phyloP scores from a whole-genome alignment of 805 yeast genomes.

The Candida stauntonica region DNA sequence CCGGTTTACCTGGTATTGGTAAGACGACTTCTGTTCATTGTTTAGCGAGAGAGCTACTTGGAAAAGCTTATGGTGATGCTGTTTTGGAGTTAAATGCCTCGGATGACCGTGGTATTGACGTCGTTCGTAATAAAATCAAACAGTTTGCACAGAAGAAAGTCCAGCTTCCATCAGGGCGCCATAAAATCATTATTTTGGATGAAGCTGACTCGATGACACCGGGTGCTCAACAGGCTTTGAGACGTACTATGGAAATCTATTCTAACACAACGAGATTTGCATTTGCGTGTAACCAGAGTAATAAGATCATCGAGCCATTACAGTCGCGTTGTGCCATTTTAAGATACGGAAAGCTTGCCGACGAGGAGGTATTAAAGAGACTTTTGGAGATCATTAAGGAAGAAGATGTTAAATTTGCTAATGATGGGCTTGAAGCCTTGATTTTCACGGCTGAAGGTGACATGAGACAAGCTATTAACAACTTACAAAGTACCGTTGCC shows the following conservation, averaged over 20 bases:
- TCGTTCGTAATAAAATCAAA: constrained; percentile 89
- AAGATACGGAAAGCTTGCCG: constrained; percentile 74
- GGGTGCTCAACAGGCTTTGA: constrained; percentile 91
- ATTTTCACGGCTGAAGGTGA: constrained; percentile 97
- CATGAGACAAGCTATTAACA: constrained; percentile 97
- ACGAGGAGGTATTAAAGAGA: constrained; percentile 79
- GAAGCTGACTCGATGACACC: constrained; percentile 98
- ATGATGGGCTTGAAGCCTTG: constrained; percentile 89
- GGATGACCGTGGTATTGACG: constrained; percentile 97
- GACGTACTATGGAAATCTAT: constrained; percentile 94
- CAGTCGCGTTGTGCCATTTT: constrained; percentile 96
- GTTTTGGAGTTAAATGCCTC: constrained; percentile 92
- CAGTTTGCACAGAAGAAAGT: constrained; percentile 95
- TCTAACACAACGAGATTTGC: constrained; percentile 96
- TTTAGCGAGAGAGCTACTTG: constrained; percentile 79
- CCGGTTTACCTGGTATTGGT: constrained; percentile 97
- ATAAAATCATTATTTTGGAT: constrained; percentile 87
- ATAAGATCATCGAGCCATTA: constrained; percentile 92
- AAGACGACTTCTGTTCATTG: constrained; percentile 93
- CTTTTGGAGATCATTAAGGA: constrained; percentile 62
- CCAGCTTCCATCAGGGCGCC: constrained; percentile 80
- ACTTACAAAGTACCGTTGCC: constrained; percentile 88
- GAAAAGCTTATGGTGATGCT: constrained; percentile 69
- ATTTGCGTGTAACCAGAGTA: constrained; percentile 95
- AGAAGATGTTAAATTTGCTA: constrained; percentile 74